Base-by-base conservation (phyloP, 2,329 filamentous ascomycete species). In the Paracoccidioides brasiliensis region DNA sequence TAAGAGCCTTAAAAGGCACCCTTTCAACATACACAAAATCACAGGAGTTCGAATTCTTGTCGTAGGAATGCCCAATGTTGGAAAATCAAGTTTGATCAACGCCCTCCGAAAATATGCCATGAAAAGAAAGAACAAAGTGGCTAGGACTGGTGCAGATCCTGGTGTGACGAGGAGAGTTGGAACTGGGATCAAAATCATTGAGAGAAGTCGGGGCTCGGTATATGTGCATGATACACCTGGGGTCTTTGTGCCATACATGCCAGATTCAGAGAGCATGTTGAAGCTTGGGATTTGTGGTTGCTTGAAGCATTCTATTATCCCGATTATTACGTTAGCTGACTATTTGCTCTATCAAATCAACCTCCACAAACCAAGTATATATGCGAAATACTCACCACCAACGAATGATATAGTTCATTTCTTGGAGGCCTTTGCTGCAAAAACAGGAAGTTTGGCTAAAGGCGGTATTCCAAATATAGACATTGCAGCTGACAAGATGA, bases 31-130 rank as follows among this genome's bases (percentile, higher is more conserved):
- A n/a, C 32, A 54, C 15, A 43, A 80, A 28, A 73, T 97, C n/a
- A 84, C 87, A 6, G 90, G 90, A n/a, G 80, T 89, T 62, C 82
- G 90, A 51, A 81, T 90, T 56, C 80, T 98, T 69, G 81, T 97
- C 0, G 90, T 97, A 12, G 93, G 93, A 55, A 96, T 98, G 90
- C 93, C 93, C 40, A 98, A 98, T 67, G 88, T 95, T 0, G 93
- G 93, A 40, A 98, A 98, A 72, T 95, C 88, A 49, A 90, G 90
- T 1, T 77, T 98, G n/a, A 81, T 98, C 44, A 98, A 98, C 69
- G 81, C 84, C 14, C 78, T 97, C 51, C 84, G 93, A 46, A 15
- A 32, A 14, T 54, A 33, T 32, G 76, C 53, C 74, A 77, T 62
- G 51, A 77, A 78, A 22, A 48, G 14, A 32, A 70, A 69, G 57